Conservation (phyloP, 225 moss, liverwort and hornwort genomes). For the Sphagnum contortum region DNA sequence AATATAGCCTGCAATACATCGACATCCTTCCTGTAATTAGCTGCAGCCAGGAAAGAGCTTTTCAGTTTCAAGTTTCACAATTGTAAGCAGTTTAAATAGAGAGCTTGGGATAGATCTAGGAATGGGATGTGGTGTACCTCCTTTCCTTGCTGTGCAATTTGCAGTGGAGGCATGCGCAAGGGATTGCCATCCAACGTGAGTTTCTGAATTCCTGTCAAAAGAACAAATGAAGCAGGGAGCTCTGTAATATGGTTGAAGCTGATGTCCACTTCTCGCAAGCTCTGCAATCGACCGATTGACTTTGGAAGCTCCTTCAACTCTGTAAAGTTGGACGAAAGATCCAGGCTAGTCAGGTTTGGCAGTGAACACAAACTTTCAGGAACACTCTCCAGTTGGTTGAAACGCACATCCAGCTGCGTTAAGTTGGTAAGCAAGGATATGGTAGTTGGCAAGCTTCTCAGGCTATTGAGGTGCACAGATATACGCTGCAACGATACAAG, state of each 20-base stretch:
- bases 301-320: conserved; percentile 53
- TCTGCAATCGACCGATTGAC: conserved; percentile 62
- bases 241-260: conserved; percentile 48
- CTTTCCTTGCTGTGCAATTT: conserved; percentile 33
- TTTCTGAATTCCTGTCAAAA: conserved; percentile 64
- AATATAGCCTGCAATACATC: no score
- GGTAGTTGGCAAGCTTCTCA: conserved; percentile 72
- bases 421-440: conserved; percentile 62
- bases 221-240: conserved; percentile 69
- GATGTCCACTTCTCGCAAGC: conserved; percentile 65
- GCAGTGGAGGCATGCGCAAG: conserved; percentile 54
- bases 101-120: no score
- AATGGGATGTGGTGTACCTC: conserved; percentile 21
- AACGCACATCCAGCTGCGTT: conserved; percentile 56
- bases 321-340: conserved; percentile 75
- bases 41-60: no score
- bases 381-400: conserved; percentile 59
- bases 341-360: conserved; percentile 48
- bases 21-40: no score
- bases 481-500: conserved; percentile 46
- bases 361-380: conserved; percentile 70
- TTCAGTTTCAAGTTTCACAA: no score
- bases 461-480: conserved; percentile 56
- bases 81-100: neutral
- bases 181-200: conserved; percentile 58